A percentile compares a stretch with the other conserved stretches of the same genome.
Evolutionary conservation across 208 protist species (phyloP).

Genomic region (Phytomonas serpens): DNA sequence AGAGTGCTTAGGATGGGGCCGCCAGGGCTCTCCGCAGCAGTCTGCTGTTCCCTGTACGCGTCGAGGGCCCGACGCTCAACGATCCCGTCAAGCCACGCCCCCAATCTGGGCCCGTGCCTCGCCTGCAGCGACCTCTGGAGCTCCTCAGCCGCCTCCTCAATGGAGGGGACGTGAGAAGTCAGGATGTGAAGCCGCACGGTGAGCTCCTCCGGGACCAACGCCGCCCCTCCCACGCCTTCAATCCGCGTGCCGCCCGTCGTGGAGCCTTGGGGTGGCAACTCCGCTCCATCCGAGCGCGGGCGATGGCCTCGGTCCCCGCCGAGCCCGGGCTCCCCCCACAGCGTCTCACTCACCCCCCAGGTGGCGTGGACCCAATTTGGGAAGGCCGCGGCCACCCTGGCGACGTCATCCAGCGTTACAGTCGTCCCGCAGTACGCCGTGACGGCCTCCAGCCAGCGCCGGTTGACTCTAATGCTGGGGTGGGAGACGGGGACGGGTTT

Average conservation of each 20-base stretch:
- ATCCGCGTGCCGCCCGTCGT: neutral
- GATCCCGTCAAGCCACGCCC: slow-evolving; percentile 20
- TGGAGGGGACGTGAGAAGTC: slow-evolving; percentile 20
- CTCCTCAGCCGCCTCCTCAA: slow-evolving; percentile 20
- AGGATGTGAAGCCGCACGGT: slow-evolving; percentile 24
- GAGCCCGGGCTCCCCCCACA: neutral
- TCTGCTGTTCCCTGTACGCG: slow-evolving; percentile 18
- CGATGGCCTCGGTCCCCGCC: neutral
- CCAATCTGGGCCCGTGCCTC: slow-evolving; percentile 13
- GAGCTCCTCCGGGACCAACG: slow-evolving; percentile 7
- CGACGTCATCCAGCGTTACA: slow-evolving; percentile 48
- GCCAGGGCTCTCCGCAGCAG: neutral
- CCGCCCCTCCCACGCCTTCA: neutral
- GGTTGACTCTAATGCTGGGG: neutral
- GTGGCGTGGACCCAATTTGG: slow-evolving; percentile 32
- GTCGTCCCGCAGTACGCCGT: slow-evolving; percentile 47
- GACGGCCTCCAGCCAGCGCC: slow-evolving; percentile 55
- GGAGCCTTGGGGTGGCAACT: neutral
- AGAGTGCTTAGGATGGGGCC: neutral
- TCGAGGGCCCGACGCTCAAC: slow-evolving; percentile 28
- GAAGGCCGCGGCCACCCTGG: slow-evolving; percentile 45
- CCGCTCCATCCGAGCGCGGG: neutral
- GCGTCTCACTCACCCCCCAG: slow-evolving; percentile 19
- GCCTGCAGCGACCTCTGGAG: slow-evolving; percentile 14
- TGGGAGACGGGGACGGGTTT: neutral